Evolutionary conservation across 305 asterid genomes (phyloP).

Genomic region (Plantago rigida): DNA sequence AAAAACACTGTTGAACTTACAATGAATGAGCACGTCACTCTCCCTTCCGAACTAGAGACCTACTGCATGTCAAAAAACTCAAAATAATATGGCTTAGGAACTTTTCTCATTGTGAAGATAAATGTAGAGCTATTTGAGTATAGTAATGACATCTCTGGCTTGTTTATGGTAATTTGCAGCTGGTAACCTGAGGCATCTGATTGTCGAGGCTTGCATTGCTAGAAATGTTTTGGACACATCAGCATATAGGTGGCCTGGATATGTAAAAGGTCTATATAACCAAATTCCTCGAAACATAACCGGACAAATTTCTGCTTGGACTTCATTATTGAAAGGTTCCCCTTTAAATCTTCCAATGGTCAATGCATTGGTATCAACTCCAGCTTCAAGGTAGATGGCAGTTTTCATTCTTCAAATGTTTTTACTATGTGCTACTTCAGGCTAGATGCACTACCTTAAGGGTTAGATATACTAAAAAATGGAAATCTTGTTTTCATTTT

Average conservation of each 20-base stretch:
- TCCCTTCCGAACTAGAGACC: neutral
- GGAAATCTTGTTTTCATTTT: conserved; percentile 5
- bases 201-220: conserved; percentile 94
- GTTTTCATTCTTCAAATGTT: conserved; percentile 20
- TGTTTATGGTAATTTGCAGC: conserved; percentile 48
- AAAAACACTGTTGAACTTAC: neutral
- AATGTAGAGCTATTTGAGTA: neutral
- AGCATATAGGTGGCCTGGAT: conserved; percentile 93
- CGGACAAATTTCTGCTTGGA: conserved; percentile 74
- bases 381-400: conserved; percentile 78
- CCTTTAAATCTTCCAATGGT: conserved; percentile 69
- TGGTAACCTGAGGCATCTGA: conserved; percentile 82
- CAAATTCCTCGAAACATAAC: conserved; percentile 74
- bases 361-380: conserved; percentile 69
- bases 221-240: conserved; percentile 83
- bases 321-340: conserved; percentile 77
- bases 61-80: neutral
- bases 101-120: neutral
- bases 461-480: neutral
- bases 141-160: conserved; percentile 21
- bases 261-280: conserved; percentile 71
- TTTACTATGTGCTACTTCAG: conserved; percentile 15
- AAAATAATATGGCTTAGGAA: neutral
- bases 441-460: conserved; percentile 10
- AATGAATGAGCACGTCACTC: neutral